Evolutionary conservation across 768 basidiomycete genomes (phyloP), one percentile per base, ranked within the genome.

Genomic region (Lactarius sanguifluus): DNA sequence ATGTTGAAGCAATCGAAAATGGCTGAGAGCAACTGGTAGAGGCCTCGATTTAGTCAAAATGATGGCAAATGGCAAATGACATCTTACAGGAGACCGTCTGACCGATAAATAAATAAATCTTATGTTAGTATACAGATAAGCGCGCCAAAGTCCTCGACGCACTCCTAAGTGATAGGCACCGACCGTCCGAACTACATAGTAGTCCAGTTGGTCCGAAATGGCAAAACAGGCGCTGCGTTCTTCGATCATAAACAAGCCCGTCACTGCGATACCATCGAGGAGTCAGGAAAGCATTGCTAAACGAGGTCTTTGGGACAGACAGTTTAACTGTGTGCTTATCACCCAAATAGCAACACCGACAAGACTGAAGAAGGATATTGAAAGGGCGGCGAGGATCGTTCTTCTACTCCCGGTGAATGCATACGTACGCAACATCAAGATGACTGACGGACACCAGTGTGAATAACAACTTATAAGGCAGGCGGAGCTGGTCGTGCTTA

Each of bases 391-490:
- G 7, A 69, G 66, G 41, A 68, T 6, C 1, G 12, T 12, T 30
- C 25, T 55, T 36, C 3, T 41, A 34, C 62, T 62, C 15, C 66
- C 69, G 15, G 69, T 32, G 56, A 69, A 69, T 4, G 69, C 66
- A 20, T 69, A 68, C 10, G 68, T 59, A 38, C 68, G 68, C 41
- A 69, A 40, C 68, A 69, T 67, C 12, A 69, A 50, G 23, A 69
- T 66, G 28, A 64, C 69, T 69, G 20, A 61, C 1, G 3, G n/a
- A 28, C 25, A 50, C 3, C n/a, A 45, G n/a, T 2, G 36, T 68
- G 28, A 68, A 54, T 23, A 41, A 34, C 36, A 30, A 43, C 25
- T 8, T 36, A 20, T 34, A n/a, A 7, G 56, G 45, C 28, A 28
- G 28, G n/a, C 20, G 13, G 40, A 5, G 32, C 15, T 25, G 23